Percentiles rank a stretch among this genome's conserved stretches.
Evolutionary conservation across 2,329 filamentous ascomycete genomes (phyloP).

Genomic region (Lachnellula suecica): DNA sequence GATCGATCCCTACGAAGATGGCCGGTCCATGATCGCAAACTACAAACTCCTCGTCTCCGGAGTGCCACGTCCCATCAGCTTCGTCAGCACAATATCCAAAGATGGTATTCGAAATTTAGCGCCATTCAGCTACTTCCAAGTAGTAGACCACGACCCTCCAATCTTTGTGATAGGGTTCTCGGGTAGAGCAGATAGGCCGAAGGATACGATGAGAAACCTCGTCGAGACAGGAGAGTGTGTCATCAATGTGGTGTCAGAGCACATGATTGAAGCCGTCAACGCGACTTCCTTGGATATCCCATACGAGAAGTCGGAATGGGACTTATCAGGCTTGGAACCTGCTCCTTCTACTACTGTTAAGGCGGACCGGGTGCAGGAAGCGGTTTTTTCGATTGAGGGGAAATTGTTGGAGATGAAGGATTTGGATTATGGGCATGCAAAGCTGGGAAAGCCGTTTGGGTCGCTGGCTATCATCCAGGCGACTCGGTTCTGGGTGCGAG

Average conservation of each 20-base stretch:
- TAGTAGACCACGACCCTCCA: background rate
- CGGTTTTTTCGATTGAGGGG: background rate
- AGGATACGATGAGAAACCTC: background rate
- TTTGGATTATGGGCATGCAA: background rate
- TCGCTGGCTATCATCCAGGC: background rate
- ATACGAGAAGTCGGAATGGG: background rate
- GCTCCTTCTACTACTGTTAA: background rate
- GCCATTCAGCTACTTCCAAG: background rate
- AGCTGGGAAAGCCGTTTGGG: background rate
- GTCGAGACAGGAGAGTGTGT: background rate
- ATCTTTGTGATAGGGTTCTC: background rate
- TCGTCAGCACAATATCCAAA: background rate
- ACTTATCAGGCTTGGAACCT: background rate
- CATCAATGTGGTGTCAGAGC: background rate
- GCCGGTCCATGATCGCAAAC: background rate
- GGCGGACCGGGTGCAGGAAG: background rate
- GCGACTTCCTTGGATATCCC: background rate
- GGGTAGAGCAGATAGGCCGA: background rate
- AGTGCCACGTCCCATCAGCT: background rate
- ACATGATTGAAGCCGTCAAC: background rate
- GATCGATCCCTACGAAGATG: background rate
- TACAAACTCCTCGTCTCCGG: background rate
- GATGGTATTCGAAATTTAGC: background rate
- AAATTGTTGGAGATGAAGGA: background rate
- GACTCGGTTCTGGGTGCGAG: background rate